Evolutionary conservation across 441 rosid species (phyloP).

Genomic region (Populus hybrid): DNA sequence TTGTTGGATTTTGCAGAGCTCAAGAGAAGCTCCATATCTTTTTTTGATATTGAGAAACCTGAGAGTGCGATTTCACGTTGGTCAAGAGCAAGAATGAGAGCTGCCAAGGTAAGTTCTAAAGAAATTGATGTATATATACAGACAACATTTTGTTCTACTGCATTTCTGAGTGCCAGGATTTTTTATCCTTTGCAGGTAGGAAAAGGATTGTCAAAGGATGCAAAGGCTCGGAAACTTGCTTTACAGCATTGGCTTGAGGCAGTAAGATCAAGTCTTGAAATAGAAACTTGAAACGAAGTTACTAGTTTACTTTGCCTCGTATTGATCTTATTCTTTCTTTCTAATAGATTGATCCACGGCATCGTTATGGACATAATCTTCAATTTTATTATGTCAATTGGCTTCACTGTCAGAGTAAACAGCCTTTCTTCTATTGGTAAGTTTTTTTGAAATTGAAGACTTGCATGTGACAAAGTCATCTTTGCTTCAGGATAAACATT

Average conservation of each 20-base stretch:
- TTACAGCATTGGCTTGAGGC: conserved; percentile 98
- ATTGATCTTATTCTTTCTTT: conserved; percentile 7
- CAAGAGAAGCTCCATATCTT: conserved; percentile 89
- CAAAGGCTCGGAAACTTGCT: conserved; percentile 85
- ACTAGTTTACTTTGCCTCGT: conserved; percentile 4
- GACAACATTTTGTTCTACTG: not conserved
- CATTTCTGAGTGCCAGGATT: not conserved
- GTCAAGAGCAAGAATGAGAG: conserved; percentile 94
- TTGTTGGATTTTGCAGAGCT: conserved; percentile 95
- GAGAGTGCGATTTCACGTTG: conserved; percentile 91
- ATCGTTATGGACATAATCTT: conserved; percentile 93
- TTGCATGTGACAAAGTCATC: not conserved
- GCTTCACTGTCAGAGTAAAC: conserved; percentile 80
- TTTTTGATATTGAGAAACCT: conserved; percentile 81
- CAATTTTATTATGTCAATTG: conserved; percentile 83
- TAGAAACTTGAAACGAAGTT: not conserved
- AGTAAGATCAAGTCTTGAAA: conserved; percentile 37
- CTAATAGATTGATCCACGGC: conserved; percentile 90
- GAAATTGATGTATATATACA: not conserved
- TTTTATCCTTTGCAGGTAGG: conserved; percentile 38
- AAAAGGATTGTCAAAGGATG: conserved; percentile 88
- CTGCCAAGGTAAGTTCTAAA: conserved; percentile 55
- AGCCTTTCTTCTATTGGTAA: conserved; percentile 98
- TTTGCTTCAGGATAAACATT: not conserved
- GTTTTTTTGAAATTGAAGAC: not conserved